phyloP scores from a whole-genome alignment of 257 asterid species.

The Penstemon barbatus region DNA sequence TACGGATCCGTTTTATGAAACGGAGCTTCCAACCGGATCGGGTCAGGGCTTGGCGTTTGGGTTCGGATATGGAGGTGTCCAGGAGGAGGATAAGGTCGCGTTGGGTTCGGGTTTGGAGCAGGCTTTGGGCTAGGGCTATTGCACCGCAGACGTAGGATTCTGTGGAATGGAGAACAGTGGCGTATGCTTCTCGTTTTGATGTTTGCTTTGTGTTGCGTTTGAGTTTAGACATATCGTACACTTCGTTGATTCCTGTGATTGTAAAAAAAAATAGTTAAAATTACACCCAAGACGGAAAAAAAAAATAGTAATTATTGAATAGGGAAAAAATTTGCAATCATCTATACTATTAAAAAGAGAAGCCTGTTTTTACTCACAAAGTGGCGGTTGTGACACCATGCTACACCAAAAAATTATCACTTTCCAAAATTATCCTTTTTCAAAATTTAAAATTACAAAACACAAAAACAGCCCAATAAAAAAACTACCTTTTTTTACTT shows the following conservation, averaged over 20 bases:
- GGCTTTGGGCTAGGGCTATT: slow-evolving; percentile 71
- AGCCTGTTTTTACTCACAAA: no score
- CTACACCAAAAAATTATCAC: no score
- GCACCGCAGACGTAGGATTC: slow-evolving; percentile 83
- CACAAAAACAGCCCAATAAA: no score
- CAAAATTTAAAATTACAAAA: no score
- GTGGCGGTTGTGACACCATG: no score
- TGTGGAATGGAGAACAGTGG: slow-evolving; percentile 76
- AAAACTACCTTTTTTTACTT: no score
- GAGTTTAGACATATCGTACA: slow-evolving; percentile 52
- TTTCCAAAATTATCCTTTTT: no score
- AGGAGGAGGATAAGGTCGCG: slow-evolving; percentile 76
- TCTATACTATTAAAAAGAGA: no score
- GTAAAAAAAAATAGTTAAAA: no score
- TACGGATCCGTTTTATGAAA: slow-evolving; percentile 67
- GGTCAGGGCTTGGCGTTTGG: slow-evolving; percentile 51
- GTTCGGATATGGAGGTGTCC: slow-evolving; percentile 53
- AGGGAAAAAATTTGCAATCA: no score
- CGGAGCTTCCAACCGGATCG: slow-evolving; percentile 81
- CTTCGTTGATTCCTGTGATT: slow-evolving; percentile 37
- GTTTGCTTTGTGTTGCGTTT: slow-evolving; percentile 17
- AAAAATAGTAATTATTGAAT: no score
- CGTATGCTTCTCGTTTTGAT: slow-evolving; percentile 60
- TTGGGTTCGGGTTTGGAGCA: slow-evolving; percentile 53
- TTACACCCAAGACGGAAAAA: no score